These are phyloP conservation scores for Strigomonas oncopelti DNA, from an alignment of 208 protist species.

Conservation along the genomic window DNA sequence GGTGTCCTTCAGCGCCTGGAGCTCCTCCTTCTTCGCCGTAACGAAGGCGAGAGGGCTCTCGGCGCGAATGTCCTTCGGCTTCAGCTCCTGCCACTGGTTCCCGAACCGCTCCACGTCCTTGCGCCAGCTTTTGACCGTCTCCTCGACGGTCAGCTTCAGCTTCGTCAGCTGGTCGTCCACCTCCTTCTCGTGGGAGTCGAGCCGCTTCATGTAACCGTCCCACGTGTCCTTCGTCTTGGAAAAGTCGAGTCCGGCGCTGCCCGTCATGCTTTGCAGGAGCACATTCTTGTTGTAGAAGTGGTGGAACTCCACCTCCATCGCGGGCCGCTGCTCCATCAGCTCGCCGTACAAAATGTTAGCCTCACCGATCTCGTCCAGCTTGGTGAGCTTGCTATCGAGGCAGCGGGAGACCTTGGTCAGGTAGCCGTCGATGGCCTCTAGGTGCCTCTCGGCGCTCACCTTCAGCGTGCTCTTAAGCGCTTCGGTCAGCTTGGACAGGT, in stretches of 20 bases:
- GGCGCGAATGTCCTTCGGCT: slow-evolving; percentile 88
- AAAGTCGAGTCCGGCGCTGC: slow-evolving; percentile 68
- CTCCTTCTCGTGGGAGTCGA: slow-evolving; percentile 91
- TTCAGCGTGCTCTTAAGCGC: slow-evolving; percentile 83
- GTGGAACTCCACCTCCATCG: slow-evolving; percentile 86
- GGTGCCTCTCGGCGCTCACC: slow-evolving; percentile 74
- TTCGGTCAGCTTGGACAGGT: slow-evolving; percentile 87
- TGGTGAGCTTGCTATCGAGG: slow-evolving; percentile 85
- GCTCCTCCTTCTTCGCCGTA: slow-evolving; percentile 75
- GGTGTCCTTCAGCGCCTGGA: slow-evolving; percentile 59
- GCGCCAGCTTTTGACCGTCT: slow-evolving; percentile 71
- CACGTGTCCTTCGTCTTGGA: slow-evolving; percentile 65
- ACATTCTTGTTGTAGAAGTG: slow-evolving; percentile 92
- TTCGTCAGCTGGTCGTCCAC: slow-evolving; percentile 86
- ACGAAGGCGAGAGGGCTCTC: slow-evolving; percentile 76
- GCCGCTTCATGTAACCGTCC: slow-evolving; percentile 77
- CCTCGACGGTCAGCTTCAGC: slow-evolving; percentile 61
- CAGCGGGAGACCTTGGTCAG: slow-evolving; percentile 60
- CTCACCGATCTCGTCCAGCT: slow-evolving; percentile 91
- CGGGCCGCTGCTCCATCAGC: slow-evolving; percentile 79
- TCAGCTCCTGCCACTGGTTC: slow-evolving; percentile 91
- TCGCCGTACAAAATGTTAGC: slow-evolving; percentile 78
- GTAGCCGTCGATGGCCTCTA: slow-evolving; percentile 84
- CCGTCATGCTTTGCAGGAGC: slow-evolving; percentile 86
- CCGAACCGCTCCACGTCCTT: slow-evolving; percentile 89